A percentile compares a stretch with the other conserved stretches of the same genome.
Conservation (phyloP, 1,139 yeast genomes). For the Hyphopichia khmerensis region DNA sequence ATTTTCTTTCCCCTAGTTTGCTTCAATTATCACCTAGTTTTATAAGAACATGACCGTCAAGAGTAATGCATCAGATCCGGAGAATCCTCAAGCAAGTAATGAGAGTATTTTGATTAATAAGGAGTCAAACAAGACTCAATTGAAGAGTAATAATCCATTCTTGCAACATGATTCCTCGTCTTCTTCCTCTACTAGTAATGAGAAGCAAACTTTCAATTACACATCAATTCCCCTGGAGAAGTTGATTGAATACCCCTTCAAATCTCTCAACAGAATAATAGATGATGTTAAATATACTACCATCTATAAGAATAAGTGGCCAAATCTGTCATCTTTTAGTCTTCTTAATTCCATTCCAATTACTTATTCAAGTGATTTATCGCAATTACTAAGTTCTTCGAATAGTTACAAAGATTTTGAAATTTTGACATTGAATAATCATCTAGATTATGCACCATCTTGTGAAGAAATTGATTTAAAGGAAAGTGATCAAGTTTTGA, state of each 20-base stretch:
- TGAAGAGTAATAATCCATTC: constrained; percentile 20
- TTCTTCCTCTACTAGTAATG: not conserved
- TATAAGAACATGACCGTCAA: not conserved
- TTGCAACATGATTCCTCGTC: constrained; percentile 2
- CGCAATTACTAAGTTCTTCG: constrained; percentile 14
- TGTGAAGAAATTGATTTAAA: constrained; percentile 19
- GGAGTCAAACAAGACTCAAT: not conserved
- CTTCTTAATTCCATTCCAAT: constrained; percentile 33
- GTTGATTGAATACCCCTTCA: constrained; percentile 38
- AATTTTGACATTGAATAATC: constrained; percentile 33
- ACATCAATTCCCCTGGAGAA: constrained; percentile 9
- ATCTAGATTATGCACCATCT: constrained; percentile 30
- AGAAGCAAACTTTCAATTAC: not conserved
- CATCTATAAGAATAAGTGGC: constrained; percentile 19
- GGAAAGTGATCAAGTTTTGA: constrained; percentile 21
- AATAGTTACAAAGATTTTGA: constrained; percentile 13
- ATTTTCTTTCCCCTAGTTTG: not conserved
- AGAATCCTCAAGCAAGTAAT: not conserved
- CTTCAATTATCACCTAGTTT: too few species aligned
- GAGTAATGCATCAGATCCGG: not conserved
- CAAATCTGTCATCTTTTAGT: constrained; percentile 12
- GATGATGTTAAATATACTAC: constrained; percentile 59
- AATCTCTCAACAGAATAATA: constrained; percentile 63
- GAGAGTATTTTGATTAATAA: not conserved
- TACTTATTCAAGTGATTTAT: constrained; percentile 32